These are phyloP conservation scores for Ophiostoma angusticollis DNA, from an alignment of 2,329 filamentous ascomycete genomes.

Conservation along the genomic window DNA sequence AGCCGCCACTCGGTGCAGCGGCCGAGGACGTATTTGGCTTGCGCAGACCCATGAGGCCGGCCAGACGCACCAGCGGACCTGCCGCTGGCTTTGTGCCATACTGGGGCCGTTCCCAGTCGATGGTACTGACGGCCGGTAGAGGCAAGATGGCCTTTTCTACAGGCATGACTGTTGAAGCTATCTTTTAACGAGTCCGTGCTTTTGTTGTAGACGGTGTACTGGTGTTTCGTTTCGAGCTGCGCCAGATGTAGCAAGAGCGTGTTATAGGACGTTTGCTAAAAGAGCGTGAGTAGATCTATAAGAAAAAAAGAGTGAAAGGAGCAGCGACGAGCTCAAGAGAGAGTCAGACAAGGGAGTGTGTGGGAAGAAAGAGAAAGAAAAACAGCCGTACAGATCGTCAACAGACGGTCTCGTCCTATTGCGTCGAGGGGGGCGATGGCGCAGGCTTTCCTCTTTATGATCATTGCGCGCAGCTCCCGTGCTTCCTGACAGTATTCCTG, in stretches of 20 bases:
- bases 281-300: no score
- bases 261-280: not conserved
- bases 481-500: no score
- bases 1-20: no score
- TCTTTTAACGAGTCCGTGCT: not conserved
- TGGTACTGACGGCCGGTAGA: not conserved
- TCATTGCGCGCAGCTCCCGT: no score
- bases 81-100: not conserved
- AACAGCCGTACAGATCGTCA: no score
- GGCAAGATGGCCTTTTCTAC: not conserved
- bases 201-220: not conserved
- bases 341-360: slow-evolving; percentile 1
- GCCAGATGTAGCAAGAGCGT: no score
- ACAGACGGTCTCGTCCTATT: no score
- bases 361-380: not conserved
- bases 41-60: not conserved
- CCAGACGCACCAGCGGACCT: not conserved
- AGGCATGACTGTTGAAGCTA: not conserved
- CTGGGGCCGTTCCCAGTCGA: slow-evolving; percentile 1
- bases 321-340: not conserved
- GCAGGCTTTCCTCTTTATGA: no score
- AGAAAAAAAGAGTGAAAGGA: no score
- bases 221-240: not conserved
- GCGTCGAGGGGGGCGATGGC: no score
- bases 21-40: no score